Evolutionary conservation across 768 basidiomycete species (phyloP), one percentile per base, ranked within the genome.

Genomic region (Imleria badia): DNA sequence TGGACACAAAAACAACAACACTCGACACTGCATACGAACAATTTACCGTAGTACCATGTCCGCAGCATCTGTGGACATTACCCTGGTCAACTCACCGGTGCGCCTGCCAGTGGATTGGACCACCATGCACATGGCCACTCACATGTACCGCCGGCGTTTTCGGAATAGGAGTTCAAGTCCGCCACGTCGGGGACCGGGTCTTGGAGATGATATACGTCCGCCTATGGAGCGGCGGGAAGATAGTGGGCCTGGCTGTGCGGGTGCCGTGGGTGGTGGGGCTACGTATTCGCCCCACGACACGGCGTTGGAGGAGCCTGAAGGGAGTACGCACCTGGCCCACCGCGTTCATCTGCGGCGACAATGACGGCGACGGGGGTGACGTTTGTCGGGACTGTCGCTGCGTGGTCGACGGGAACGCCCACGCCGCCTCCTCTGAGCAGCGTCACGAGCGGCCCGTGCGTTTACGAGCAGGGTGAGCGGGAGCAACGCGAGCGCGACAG

Each of bases 141-240:
- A n/a, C 51, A 45, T 5, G 62, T 66, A 2, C 56, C 69, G 8
- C 46, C 52, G 1, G n/a, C 74, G 79, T 5, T 72, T 79, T 20
- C 73, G 80, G n/a, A 72, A 59, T 11, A 72, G 78, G 39, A 81
- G 80, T 53, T 73, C 76, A 5, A 81, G 77, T 63, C 59, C 71
- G 3, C 56, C 70, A 6, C 68, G 78, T 14, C 62, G 70, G 26
- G 71, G 66, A 0, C 58, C 68, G 1, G 54, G 48, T 20, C 38
- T 58, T 6, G 59, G 45, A 19, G 78, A 77, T 20, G n/a, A n/a
- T n/a, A n/a, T n/a, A n/a, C n/a, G n/a, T n/a, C n/a, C 80, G 8
- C 78, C 79, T 3, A 30, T 74, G 44, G 81, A 81, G 50, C 70
- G 81, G 1, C 72, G 80, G 2, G 80, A 80, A n/a, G 80, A 81